Conservation (phyloP, 768 basidiomycete genomes). For the Chalciporus chontae region DNA sequence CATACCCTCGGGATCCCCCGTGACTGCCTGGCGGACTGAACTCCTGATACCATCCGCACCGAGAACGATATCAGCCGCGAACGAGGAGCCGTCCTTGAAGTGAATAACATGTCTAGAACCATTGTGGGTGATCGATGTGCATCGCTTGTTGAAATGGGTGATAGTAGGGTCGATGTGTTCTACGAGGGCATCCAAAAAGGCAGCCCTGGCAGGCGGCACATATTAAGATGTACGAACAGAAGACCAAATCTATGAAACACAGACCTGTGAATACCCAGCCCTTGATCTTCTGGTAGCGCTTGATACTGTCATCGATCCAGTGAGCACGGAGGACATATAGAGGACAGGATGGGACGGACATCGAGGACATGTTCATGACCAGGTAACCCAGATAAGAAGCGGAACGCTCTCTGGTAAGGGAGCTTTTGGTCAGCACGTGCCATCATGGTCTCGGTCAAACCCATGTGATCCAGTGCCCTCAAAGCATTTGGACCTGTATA, state of each 20-base stretch:
- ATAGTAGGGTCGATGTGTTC: conserved; percentile 38
- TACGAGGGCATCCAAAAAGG: conserved; percentile 47
- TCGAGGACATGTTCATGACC: conserved; percentile 44
- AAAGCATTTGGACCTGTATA: conserved; percentile 47
- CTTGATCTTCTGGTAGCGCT: conserved; percentile 31
- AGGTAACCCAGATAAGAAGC: conserved; percentile 41
- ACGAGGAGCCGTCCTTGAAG: conserved; percentile 47
- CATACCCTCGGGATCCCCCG: conserved; percentile 18
- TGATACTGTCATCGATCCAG: conserved; percentile 28
- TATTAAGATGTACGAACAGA: background rate
- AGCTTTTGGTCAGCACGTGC: conserved; percentile 31
- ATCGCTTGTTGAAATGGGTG: conserved; percentile 51
- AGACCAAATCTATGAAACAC: conserved; percentile 2
- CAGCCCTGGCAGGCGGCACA: conserved; percentile 34
- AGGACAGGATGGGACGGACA: conserved; percentile 23
- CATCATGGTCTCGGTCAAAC: conserved; percentile 42
- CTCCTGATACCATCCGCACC: conserved; percentile 39
- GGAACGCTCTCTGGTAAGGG: conserved; percentile 33
- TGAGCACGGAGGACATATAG: background rate
- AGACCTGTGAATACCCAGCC: conserved; percentile 46
- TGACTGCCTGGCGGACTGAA: conserved; percentile 36
- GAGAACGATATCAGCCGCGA: conserved; percentile 47
- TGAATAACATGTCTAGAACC: conserved; percentile 32
- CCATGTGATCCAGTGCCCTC: conserved; percentile 42
- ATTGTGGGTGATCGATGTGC: conserved; percentile 32